Evolutionary conservation across 1,139 yeast genomes (phyloP).

Genomic region (Taiozyma sp.): DNA sequence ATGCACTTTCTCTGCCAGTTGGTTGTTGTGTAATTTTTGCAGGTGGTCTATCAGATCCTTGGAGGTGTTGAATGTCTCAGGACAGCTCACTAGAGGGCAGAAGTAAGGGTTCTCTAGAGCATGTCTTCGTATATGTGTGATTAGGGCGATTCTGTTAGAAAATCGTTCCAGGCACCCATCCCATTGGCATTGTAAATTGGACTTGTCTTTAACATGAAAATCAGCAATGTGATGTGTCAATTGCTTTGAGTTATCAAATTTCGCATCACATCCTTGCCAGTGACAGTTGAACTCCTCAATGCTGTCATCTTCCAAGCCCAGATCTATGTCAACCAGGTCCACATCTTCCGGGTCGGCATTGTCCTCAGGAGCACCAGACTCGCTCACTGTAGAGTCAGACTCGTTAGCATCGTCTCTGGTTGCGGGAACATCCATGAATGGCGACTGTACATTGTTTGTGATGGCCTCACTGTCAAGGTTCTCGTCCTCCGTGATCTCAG

Average conservation of each 20-base stretch:
- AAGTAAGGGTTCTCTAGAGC: conserved; percentile 64
- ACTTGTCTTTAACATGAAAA: background rate
- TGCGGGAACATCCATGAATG: background rate
- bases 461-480: background rate
- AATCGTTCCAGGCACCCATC: conserved; percentile 49
- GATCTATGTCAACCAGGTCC: conserved; percentile 1
- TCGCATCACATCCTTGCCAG: conserved; percentile 2
- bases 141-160: conserved; percentile 53
- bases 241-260: background rate
- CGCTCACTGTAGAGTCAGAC: conserved; percentile 4
- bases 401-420: background rate
- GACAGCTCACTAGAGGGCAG: conserved; percentile 69
- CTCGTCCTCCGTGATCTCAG: background rate
- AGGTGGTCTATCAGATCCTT: conserved; percentile 64
- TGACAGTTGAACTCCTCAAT: conserved; percentile 2
- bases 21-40: conserved; percentile 44
- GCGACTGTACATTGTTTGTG: background rate
- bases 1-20: conserved; percentile 16
- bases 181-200: background rate
- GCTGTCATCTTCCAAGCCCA: background rate
- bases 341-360: background rate
- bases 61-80: conserved; percentile 49
- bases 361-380: conserved; percentile 1
- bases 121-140: conserved; percentile 60
- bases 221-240: background rate